phyloP scores from a whole-genome alignment of 192 early-diverging fungal genomes.

The Coemansia sp. region DNA sequence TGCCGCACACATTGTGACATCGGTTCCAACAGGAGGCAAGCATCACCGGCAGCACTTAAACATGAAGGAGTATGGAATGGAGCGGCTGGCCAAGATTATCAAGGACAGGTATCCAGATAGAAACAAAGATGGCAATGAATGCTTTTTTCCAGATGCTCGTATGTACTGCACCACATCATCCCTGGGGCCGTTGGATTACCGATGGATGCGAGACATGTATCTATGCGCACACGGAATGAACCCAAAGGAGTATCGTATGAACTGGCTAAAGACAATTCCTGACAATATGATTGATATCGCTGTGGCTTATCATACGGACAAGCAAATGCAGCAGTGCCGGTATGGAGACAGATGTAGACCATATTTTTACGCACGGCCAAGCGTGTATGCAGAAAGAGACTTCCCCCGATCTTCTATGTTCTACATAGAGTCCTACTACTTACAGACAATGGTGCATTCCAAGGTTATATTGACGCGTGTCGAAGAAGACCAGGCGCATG shows the following conservation, averaged over 20 bases:
- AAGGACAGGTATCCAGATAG: too few relatives aligned
- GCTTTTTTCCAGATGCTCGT: conserved; percentile 13
- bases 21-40: conserved; percentile 25
- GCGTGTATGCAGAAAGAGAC: neutral
- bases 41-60: neutral
- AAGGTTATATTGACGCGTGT: conserved; percentile 22
- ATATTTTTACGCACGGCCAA: conserved; percentile 3
- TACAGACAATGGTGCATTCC: conserved; percentile 20
- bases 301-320: conserved; percentile 28
- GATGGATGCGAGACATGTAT: conserved; percentile 37
- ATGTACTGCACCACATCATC: conserved; percentile 26
- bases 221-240: conserved; percentile 15
- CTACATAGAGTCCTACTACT: neutral
- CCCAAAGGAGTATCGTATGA: neutral
- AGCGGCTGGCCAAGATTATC: conserved; percentile 13
- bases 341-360: conserved; percentile 1
- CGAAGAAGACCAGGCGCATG: conserved; percentile 5
- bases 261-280: conserved; percentile 1
- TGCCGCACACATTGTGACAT: conserved; percentile 8
- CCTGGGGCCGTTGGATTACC: conserved; percentile 14
- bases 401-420: conserved; percentile 10
- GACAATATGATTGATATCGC: conserved; percentile 20
- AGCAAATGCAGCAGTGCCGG: conserved; percentile 3
- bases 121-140: too few relatives aligned
- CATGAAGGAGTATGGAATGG: conserved; percentile 23